Percentiles rank a stretch among this genome's conserved stretches.
These are phyloP conservation scores for Coniochaeta sp. DNA, from an alignment of 2,329 filamentous ascomycete genomes.

Conservation along the genomic window DNA sequence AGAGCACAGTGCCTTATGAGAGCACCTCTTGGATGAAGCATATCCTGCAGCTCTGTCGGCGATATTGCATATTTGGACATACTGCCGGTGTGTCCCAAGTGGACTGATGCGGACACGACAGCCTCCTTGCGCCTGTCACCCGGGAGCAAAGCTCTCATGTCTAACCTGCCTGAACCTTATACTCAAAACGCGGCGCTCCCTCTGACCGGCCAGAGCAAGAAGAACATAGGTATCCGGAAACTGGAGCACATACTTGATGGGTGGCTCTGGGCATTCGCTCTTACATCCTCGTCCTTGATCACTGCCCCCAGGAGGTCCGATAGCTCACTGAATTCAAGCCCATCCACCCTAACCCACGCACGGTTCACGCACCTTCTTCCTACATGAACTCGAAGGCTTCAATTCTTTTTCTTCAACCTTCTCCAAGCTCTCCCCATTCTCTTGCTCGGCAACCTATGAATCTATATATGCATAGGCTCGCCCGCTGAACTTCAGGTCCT, in stretches of 20 bases:
- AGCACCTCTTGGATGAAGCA: not conserved
- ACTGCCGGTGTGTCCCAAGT: not conserved
- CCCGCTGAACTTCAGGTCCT: not conserved
- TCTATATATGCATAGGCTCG: not conserved
- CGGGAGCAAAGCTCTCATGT: no score
- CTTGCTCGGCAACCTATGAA: not conserved
- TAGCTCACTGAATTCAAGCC: not conserved
- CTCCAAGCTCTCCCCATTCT: not conserved
- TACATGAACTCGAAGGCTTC: not conserved
- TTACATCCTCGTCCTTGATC: not conserved
- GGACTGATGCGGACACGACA: no score
- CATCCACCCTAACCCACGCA: not conserved
- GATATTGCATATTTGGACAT: not conserved
- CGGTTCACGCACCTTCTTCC: not conserved
- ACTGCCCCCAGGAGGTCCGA: not conserved
- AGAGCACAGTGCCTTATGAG: not conserved
- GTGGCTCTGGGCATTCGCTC: not conserved
- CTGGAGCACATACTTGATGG: not conserved
- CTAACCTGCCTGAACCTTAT: no score
- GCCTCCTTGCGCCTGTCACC: no score
- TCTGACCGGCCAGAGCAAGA: not conserved
- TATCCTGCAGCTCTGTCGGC: not conserved
- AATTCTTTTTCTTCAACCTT: not conserved
- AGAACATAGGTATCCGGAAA: not conserved
- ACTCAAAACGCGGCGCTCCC: not conserved